A percentile compares a stretch with the other conserved stretches of the same genome.
Evolutionary conservation across 2,329 filamentous ascomycete species (phyloP).

Genomic region (Phyllosticta paracitricarpa): DNA sequence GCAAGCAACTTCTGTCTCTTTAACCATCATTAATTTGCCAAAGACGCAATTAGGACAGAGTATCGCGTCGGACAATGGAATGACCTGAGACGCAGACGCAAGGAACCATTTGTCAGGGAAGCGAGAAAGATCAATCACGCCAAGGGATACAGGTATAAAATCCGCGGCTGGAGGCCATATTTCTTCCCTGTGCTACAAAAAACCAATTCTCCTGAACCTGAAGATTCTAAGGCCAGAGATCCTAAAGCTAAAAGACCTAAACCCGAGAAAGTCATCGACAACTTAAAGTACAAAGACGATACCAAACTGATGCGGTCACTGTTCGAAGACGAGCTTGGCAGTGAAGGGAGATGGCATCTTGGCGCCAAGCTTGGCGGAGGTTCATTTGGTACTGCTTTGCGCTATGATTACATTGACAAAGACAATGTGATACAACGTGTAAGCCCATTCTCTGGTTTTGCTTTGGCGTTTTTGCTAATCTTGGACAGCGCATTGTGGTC

Average conservation of each 20-base stretch:
- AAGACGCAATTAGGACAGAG: not conserved
- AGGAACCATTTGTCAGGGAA: not conserved
- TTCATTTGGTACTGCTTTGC: not conserved
- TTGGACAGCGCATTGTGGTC: not conserved
- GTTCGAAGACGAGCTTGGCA: not conserved
- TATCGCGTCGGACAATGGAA: not conserved
- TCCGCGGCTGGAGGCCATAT: not conserved
- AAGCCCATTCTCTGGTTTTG: not conserved
- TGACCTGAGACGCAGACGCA: not conserved
- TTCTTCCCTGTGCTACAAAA: not conserved
- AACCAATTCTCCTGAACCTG: no score
- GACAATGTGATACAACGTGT: not conserved
- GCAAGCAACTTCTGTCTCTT: not conserved
- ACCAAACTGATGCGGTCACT: not conserved
- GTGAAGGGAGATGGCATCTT: not conserved
- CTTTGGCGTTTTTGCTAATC: no score
- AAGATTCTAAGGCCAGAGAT: no score
- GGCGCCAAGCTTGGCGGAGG: not conserved
- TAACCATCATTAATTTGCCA: not conserved
- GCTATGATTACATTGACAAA: not conserved
- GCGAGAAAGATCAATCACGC: not conserved
- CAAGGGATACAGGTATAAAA: not conserved
- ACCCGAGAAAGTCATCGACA: not conserved
- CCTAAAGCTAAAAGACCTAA: no score
- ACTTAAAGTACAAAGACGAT: not conserved